Percentiles rank a stretch among this genome's conserved stretches.
These are phyloP conservation scores for Sherardia arvensis DNA, from an alignment of 257 asterid species.

Conservation along the genomic window DNA sequence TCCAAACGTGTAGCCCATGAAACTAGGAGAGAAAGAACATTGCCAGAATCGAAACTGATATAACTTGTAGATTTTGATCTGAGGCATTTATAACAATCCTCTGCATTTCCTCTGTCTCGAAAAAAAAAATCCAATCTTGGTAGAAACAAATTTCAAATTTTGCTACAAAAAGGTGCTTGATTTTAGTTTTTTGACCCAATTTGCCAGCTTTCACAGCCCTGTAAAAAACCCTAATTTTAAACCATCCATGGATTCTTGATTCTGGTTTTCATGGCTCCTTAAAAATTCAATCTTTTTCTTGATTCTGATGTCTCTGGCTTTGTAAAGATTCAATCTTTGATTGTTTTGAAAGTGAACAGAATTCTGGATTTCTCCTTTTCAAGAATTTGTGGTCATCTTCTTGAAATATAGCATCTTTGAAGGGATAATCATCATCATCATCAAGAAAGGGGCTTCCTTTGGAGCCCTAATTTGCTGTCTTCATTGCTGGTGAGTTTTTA, in stretches of 20 bases:
- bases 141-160: neutral
- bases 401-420: neutral
- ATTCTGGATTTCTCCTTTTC: neutral
- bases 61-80: conserved; percentile 11
- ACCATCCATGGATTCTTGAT: neutral
- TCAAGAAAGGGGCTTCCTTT: neutral
- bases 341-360: neutral
- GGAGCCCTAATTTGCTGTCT: neutral
- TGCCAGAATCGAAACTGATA: conserved; percentile 5
- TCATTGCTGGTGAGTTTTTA: neutral
- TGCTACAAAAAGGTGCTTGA: neutral
- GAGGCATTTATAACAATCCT: conserved; percentile 6
- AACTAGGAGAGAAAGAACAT: neutral
- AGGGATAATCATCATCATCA: neutral
- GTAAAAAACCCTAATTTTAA: neutral
- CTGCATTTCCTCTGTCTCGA: neutral
- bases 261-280: neutral
- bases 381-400: neutral
- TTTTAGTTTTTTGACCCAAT: neutral
- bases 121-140: neutral
- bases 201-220: conserved; percentile 1
- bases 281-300: neutral
- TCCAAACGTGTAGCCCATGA: conserved; percentile 16
- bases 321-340: neutral
- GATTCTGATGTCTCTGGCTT: neutral